These are phyloP conservation scores for Rhodosorus marinus DNA, from an alignment of 23 red algal genomes.

Conservation along the genomic window DNA sequence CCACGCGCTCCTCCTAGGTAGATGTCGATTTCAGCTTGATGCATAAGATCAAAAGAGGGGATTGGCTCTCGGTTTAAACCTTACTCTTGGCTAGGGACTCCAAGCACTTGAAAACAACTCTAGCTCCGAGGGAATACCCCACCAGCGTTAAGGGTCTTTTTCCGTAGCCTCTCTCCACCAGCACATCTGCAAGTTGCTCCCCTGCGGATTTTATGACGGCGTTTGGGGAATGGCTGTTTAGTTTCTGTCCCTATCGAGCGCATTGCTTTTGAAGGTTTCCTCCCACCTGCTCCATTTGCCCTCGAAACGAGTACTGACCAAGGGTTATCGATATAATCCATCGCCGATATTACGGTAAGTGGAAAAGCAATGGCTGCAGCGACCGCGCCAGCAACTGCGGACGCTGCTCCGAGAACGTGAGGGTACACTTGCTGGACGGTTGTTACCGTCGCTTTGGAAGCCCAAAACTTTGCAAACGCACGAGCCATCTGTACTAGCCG, in stretches of 20 bases:
- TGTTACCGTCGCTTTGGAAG: constrained; percentile 83
- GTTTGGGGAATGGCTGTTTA: too few relatives aligned
- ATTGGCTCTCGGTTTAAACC: too few relatives aligned
- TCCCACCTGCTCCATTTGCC: constrained; percentile 68
- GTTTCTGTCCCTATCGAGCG: too few relatives aligned
- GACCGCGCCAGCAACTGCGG: constrained; percentile 58
- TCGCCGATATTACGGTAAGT: constrained; percentile 66
- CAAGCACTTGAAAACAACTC: constrained; percentile 94
- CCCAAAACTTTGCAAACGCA: constrained; percentile 98
- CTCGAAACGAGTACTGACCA: constrained; percentile 74
- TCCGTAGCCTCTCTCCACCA: constrained; percentile 70
- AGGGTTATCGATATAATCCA: constrained; percentile 91
- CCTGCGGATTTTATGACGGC: too few relatives aligned
- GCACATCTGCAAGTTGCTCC: constrained; percentile 83
- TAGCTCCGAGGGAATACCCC: constrained; percentile 86
- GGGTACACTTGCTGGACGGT: constrained; percentile 81
- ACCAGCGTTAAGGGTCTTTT: constrained; percentile 81
- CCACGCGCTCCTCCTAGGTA: constrained; percentile 33
- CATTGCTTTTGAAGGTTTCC: too few relatives aligned
- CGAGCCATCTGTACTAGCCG: constrained; percentile 70
- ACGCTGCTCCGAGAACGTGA: constrained; percentile 61
- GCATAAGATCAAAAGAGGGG: too few relatives aligned
- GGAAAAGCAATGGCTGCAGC: constrained; percentile 82
- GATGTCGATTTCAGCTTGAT: too few relatives aligned
- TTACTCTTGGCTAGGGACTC: constrained; percentile 59